Evolutionary conservation across 768 basidiomycete genomes (phyloP).

Genomic region (Phanerochaete sordida): DNA sequence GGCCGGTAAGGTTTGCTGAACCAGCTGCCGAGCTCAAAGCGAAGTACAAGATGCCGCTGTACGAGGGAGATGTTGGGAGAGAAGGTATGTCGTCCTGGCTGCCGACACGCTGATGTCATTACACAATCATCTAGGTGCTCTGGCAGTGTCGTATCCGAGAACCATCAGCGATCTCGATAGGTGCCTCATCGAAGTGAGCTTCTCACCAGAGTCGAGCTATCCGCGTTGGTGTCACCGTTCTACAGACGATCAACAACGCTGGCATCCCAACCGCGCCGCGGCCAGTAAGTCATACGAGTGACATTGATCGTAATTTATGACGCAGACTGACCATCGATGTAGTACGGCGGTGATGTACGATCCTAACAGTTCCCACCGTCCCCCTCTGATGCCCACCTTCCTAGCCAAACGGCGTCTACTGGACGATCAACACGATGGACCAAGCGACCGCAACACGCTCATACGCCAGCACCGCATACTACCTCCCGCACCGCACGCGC

Average conservation of each 20-base stretch:
- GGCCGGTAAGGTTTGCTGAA: slow-evolving; percentile 10
- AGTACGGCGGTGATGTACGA: slow-evolving; percentile 22
- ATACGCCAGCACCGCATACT: slow-evolving; percentile 26
- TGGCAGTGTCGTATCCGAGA: not conserved
- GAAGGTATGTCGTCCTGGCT: no score
- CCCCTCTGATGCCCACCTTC: not conserved
- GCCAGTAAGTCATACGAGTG: slow-evolving; percentile 10
- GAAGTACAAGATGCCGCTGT: slow-evolving; percentile 10
- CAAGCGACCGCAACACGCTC: slow-evolving; percentile 15
- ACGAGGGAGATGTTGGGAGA: slow-evolving; percentile 11
- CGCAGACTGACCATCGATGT: not conserved
- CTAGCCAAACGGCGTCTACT: slow-evolving; percentile 16
- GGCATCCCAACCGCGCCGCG: slow-evolving; percentile 5
- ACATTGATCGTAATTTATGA: not conserved
- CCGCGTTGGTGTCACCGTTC: not conserved
- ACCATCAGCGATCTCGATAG: not conserved
- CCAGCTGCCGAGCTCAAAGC: slow-evolving; percentile 8
- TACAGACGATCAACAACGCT: not conserved
- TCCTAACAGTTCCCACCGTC: not conserved
- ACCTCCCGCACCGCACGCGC: slow-evolving; percentile 21
- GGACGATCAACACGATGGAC: slow-evolving; percentile 15
- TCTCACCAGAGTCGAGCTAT: not conserved
- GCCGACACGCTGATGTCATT: no score
- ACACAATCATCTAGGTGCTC: not conserved
- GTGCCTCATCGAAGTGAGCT: not conserved